Evolutionary conservation across 2,329 filamentous ascomycete species (phyloP), one percentile per base, ranked within the genome.

Genomic region (Albifimbria verrucaria): DNA sequence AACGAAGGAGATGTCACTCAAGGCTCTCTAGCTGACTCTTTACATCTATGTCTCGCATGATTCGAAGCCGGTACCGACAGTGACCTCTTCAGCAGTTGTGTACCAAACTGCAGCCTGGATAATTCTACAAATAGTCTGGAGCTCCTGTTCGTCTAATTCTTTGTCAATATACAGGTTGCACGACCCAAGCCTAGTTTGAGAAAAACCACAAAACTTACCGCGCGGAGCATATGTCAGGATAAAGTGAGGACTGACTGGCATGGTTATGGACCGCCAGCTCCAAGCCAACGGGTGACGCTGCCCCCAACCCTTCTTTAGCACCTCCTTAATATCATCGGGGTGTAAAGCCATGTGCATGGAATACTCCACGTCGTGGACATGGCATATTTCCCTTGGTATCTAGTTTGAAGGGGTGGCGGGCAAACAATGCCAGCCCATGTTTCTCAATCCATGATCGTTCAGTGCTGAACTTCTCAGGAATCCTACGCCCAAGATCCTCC

Each of bases 161-260:
- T 43, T 50, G 32, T 55, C 49, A 42, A 53, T n/a, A n/a, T n/a
- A n/a, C n/a, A n/a, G n/a, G n/a, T n/a, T n/a, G n/a, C n/a, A n/a
- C n/a, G n/a, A n/a, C n/a, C n/a, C n/a, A n/a, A n/a, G n/a, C n/a
- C n/a, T n/a, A n/a, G n/a, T n/a, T n/a, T n/a, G n/a, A n/a, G n/a
- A n/a, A n/a, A n/a, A n/a, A n/a, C n/a, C n/a, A n/a, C n/a, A n/a
- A n/a, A 28, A 62, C 71, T 70, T 60, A 74, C 80, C 72, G 62
- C 88, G 75, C 2, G 91, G 90, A 18, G 90, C 89, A 71, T 96
- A 96, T 4, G 95, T 77, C 83, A 95, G 86, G 53, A 90, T 76
- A 68, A 95, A 95, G 42, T 88, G 86, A 3, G 78, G 73, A 0
- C 90, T 89, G 52, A 94, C 85, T 49, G 88, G 88, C 64, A 83